These are phyloP conservation scores for Tetrapisispora fleetii DNA, from an alignment of 805 yeast genomes.

Conservation along the genomic window DNA sequence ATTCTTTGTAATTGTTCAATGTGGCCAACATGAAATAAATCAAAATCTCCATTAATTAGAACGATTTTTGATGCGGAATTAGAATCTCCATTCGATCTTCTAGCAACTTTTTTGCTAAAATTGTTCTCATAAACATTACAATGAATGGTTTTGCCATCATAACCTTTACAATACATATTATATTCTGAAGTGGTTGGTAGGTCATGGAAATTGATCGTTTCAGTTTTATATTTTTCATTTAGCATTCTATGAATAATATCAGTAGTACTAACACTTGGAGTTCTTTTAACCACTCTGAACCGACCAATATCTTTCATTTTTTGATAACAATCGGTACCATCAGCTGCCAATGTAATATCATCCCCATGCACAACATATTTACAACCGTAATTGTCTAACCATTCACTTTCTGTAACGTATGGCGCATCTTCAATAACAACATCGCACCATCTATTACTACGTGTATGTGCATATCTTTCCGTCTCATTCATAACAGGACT, in stretches of 20 bases:
- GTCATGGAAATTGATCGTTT: neutral
- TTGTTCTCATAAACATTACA: slow-evolving; percentile 50
- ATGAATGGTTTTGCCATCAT: slow-evolving; percentile 42
- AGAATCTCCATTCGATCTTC: slow-evolving; percentile 8
- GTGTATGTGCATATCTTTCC: slow-evolving; percentile 78
- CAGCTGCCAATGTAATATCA: slow-evolving; percentile 92
- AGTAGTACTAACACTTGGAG: slow-evolving; percentile 90
- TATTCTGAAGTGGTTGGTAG: slow-evolving; percentile 17
- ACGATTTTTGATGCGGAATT: neutral
- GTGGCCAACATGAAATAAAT: slow-evolving; percentile 89
- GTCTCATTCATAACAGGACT: slow-evolving; percentile 82
- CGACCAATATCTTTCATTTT: slow-evolving; percentile 75
- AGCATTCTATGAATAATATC: slow-evolving; percentile 89
- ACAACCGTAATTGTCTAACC: slow-evolving; percentile 68
- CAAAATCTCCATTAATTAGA: slow-evolving; percentile 70
- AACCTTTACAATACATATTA: slow-evolving; percentile 48
- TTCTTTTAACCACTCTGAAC: slow-evolving; percentile 83
- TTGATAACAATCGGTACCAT: slow-evolving; percentile 89
- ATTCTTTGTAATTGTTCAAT: slow-evolving; percentile 57
- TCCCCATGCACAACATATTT: slow-evolving; percentile 96
- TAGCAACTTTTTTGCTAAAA: slow-evolving; percentile 24
- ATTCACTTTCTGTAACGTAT: slow-evolving; percentile 73
- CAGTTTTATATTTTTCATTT: slow-evolving; percentile 9
- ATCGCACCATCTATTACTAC: slow-evolving; percentile 85
- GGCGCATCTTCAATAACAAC: slow-evolving; percentile 70